Evolutionary conservation across 768 basidiomycete genomes (phyloP).

Genomic region (Hericium alpestre): DNA sequence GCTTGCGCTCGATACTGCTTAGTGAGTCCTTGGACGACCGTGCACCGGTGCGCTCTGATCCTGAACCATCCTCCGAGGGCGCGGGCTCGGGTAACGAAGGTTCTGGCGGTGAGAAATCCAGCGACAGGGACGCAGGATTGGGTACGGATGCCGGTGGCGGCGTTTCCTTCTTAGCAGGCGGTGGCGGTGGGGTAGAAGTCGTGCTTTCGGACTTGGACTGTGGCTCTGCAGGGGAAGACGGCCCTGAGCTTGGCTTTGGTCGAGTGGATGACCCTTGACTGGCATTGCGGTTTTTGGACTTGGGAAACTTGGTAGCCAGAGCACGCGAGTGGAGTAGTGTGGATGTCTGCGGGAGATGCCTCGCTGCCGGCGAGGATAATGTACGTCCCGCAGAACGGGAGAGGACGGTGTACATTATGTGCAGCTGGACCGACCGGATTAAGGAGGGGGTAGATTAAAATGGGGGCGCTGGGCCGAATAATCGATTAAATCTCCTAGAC

Average conservation of each 20-base stretch:
- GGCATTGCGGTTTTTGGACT: background rate
- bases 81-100: background rate
- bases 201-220: background rate
- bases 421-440: background rate
- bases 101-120: constrained; percentile 51
- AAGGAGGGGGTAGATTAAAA: background rate
- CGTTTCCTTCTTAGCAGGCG: background rate
- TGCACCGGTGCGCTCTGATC: constrained; percentile 56
- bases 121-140: constrained; percentile 12
- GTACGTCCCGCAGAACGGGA: background rate
- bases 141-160: constrained; percentile 28
- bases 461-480: background rate
- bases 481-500: no score
- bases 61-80: constrained; percentile 28
- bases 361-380: background rate
- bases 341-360: background rate
- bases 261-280: background rate
- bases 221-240: background rate
- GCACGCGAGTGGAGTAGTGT: background rate
- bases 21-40: constrained; percentile 68
- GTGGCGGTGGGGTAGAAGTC: background rate
- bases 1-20: constrained; percentile 66
- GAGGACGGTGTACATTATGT: background rate
- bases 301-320: background rate
- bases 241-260: background rate